A percentile compares a stretch with the other conserved stretches of the same genome.
Evolutionary conservation across 495 filamentous ascomycete species (phyloP).

Genomic region (Penicillium bialowiezense): DNA sequence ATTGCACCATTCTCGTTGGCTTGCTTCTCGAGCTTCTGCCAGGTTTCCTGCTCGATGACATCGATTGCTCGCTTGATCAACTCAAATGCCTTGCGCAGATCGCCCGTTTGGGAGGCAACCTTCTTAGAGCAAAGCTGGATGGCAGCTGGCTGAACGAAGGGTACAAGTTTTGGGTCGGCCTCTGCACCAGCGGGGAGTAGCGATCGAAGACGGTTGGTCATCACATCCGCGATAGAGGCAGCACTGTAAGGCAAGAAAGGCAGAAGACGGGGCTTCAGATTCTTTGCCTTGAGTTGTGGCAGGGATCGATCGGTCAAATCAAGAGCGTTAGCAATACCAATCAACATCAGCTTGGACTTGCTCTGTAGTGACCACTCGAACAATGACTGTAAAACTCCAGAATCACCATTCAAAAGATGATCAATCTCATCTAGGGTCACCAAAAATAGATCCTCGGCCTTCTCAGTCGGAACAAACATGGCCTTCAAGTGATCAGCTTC

Average conservation of each 20-base stretch:
- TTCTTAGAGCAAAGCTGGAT: conserved; percentile 93
- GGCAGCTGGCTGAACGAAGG: conserved; percentile 89
- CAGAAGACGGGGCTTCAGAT: conserved; percentile 82
- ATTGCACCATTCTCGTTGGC: conserved; percentile 48
- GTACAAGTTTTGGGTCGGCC: conserved; percentile 58
- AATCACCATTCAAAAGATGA: conserved; percentile 80
- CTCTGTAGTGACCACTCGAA: conserved; percentile 89
- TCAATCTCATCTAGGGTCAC: conserved; percentile 94
- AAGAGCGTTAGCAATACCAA: conserved; percentile 95
- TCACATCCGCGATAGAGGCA: conserved; percentile 80
- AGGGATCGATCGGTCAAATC: conserved; percentile 95
- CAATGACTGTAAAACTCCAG: conserved; percentile 81
- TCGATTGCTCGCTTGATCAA: conserved; percentile 88
- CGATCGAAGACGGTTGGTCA: conserved; percentile 76
- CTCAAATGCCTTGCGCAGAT: conserved; percentile 93
- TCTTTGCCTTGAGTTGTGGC: conserved; percentile 87
- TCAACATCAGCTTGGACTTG: conserved; percentile 72
- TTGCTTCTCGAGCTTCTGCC: conserved; percentile 41
- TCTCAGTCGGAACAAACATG: conserved; percentile 61
- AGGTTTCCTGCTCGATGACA: conserved; percentile 78
- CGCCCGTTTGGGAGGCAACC: conserved; percentile 87
- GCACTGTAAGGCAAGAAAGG: conserved; percentile 93
- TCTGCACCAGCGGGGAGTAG: conserved; percentile 54
- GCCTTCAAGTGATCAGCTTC: conserved; percentile 56
- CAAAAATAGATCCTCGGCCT: conserved; percentile 56